A percentile compares a stretch with the other conserved stretches of the same genome.
These are phyloP conservation scores for Trametes pubescens DNA, from an alignment of 1,284 basidiomycete species.

Conservation along the genomic window DNA sequence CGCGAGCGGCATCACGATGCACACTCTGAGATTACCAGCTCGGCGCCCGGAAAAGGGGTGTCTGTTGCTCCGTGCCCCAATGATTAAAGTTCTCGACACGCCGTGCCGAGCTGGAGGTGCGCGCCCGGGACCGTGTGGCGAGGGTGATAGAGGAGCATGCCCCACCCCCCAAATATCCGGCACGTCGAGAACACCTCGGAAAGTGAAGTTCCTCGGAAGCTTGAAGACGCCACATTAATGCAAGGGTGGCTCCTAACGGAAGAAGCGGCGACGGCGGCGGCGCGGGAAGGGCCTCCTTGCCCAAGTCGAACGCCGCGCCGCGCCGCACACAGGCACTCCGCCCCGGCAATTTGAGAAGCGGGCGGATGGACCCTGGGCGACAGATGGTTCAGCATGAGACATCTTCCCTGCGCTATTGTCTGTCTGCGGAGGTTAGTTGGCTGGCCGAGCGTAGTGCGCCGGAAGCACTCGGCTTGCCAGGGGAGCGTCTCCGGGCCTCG, in stretches of 20 bases:
- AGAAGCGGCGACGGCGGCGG: not conserved
- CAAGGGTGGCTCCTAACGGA: conserved; percentile 3
- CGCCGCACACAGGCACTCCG: not conserved
- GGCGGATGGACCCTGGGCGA: not conserved
- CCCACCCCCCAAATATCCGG: conserved; percentile 3
- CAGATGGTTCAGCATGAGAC: not conserved
- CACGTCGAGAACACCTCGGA: not conserved
- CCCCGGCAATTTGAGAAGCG: not conserved
- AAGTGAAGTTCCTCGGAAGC: conserved; percentile 10
- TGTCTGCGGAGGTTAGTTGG: not conserved
- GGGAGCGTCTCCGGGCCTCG: no score
- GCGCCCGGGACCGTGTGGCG: not conserved
- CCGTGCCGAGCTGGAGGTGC: not conserved
- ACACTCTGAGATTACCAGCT: not conserved
- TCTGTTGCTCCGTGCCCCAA: not conserved
- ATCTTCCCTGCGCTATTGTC: not conserved
- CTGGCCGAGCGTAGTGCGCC: not conserved
- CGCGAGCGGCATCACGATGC: not conserved
- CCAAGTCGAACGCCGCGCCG: conserved; percentile 1
- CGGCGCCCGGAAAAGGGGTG: not conserved
- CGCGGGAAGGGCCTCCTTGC: not conserved
- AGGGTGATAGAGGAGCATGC: not conserved
- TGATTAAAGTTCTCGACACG: not conserved
- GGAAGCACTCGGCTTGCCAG: not conserved
- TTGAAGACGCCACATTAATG: conserved; percentile 20